Evolutionary conservation across 495 filamentous ascomycete species (phyloP).

Genomic region (Recurvomyces mirabilis): DNA sequence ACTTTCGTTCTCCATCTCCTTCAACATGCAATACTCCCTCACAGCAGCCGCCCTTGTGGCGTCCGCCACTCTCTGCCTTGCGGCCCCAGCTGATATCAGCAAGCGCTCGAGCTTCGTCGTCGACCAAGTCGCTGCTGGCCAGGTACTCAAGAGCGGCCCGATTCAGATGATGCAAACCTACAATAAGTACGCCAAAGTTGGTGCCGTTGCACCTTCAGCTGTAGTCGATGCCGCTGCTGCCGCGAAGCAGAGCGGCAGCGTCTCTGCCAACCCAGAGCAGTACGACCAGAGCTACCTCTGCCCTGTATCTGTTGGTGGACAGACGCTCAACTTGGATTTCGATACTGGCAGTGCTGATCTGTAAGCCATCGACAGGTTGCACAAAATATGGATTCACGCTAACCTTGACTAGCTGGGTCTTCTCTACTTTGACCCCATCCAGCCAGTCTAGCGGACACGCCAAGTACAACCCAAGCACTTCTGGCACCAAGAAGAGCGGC

Average conservation of each 20-base stretch:
- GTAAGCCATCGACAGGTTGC: slow-evolving; percentile 33
- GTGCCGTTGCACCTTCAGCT: slow-evolving; percentile 12
- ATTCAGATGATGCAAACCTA: slow-evolving; percentile 19
- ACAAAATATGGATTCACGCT: not conserved
- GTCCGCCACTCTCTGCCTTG: slow-evolving; percentile 12
- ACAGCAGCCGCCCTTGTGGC: slow-evolving; percentile 18
- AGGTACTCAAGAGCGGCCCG: slow-evolving; percentile 16
- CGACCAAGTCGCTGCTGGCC: slow-evolving; percentile 20
- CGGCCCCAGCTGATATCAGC: slow-evolving; percentile 13
- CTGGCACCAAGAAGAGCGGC: slow-evolving; percentile 6
- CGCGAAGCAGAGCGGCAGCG: slow-evolving; percentile 15
- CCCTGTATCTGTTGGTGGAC: slow-evolving; percentile 53
- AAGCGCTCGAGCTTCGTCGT: slow-evolving; percentile 17
- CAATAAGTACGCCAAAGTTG: slow-evolving; percentile 19
- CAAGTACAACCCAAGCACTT: slow-evolving; percentile 43
- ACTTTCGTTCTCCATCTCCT: too few species aligned
- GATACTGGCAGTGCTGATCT: slow-evolving; percentile 72
- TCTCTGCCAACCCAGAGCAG: slow-evolving; percentile 34
- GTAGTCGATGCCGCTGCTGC: slow-evolving; percentile 18
- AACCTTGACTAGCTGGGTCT: slow-evolving; percentile 38
- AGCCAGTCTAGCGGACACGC: slow-evolving; percentile 45
- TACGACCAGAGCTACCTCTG: slow-evolving; percentile 56
- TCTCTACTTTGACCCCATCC: slow-evolving; percentile 38
- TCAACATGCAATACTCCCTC: slow-evolving; percentile 18
- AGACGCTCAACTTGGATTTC: slow-evolving; percentile 55